A percentile compares a stretch with the other conserved stretches of the same genome.
Conservation (phyloP, 768 basidiomycete genomes). For the Suillus sp. region DNA sequence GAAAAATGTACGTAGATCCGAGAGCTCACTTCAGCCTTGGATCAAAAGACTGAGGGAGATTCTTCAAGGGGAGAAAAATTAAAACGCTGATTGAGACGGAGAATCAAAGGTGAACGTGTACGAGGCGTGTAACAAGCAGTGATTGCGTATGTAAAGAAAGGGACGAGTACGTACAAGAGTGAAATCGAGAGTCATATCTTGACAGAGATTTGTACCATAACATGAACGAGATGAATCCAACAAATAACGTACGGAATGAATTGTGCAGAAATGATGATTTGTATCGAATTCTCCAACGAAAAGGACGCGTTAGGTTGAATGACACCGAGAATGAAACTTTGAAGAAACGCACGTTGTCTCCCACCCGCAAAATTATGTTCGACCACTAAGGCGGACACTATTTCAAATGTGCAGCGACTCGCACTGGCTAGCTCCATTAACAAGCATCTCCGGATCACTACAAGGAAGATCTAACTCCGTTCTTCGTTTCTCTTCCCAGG, state of each 20-base stretch:
- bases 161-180: no score
- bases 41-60: no score
- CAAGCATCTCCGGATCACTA: constrained; percentile 54
- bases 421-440: constrained; percentile 69
- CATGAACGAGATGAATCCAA: constrained; percentile 3
- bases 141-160: no score
- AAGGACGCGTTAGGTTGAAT: constrained; percentile 1
- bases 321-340: background rate
- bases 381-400: constrained; percentile 53
- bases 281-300: constrained; percentile 57
- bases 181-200: no score
- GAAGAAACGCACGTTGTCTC: constrained; percentile 42
- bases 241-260: constrained; percentile 42
- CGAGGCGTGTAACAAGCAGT: no score
- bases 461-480: constrained; percentile 46
- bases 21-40: no score
- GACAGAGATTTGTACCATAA: constrained; percentile 30
- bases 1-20: no score
- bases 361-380: constrained; percentile 52
- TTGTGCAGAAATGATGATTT: constrained; percentile 56
- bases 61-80: no score
- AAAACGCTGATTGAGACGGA: no score
- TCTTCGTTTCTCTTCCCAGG: constrained; percentile 51
- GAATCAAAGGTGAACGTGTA: no score
- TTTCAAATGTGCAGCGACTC: constrained; percentile 61